Percentiles rank a stretch among this genome's conserved stretches.
phyloP scores from a whole-genome alignment of 495 filamentous ascomycete genomes.

The Daldinia grandis region DNA sequence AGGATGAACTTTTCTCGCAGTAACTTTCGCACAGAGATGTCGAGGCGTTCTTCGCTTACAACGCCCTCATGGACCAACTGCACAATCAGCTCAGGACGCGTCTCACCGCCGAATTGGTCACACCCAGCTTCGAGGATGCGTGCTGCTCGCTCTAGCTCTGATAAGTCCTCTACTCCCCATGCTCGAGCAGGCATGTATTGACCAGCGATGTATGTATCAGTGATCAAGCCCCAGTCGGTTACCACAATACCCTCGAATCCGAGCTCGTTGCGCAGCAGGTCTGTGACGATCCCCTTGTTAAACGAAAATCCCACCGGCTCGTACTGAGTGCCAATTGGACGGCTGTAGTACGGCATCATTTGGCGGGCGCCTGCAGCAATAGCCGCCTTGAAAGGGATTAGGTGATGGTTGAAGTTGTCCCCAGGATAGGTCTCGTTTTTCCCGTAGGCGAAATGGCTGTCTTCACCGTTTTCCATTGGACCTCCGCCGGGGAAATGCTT shows the following conservation, averaged over 20 bases:
- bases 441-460: conserved; percentile 51
- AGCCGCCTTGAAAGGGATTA: conserved; percentile 41
- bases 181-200: conserved; percentile 37
- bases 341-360: conserved; percentile 50
- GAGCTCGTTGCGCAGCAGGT: conserved; percentile 46
- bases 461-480: conserved; percentile 49
- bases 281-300: conserved; percentile 46
- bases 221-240: conserved; percentile 51
- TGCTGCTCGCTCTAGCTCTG: conserved; percentile 37
- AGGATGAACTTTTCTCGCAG: conserved; percentile 66
- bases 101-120: conserved; percentile 53
- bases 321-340: conserved; percentile 33
- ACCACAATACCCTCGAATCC: conserved; percentile 50
- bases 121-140: conserved; percentile 48
- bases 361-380: conserved; percentile 47
- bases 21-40: conserved; percentile 63
- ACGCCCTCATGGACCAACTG: conserved; percentile 61
- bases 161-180: conserved; percentile 39
- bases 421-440: conserved; percentile 50
- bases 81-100: conserved; percentile 47
- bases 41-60: conserved; percentile 57
- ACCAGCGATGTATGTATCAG: conserved; percentile 27
- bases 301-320: conserved; percentile 47
- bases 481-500: conserved; percentile 54
- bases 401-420: conserved; percentile 46